These are phyloP conservation scores for Olyra latifolia DNA, from an alignment of 176 grass and related monocot genomes.

Conservation along the genomic window DNA sequence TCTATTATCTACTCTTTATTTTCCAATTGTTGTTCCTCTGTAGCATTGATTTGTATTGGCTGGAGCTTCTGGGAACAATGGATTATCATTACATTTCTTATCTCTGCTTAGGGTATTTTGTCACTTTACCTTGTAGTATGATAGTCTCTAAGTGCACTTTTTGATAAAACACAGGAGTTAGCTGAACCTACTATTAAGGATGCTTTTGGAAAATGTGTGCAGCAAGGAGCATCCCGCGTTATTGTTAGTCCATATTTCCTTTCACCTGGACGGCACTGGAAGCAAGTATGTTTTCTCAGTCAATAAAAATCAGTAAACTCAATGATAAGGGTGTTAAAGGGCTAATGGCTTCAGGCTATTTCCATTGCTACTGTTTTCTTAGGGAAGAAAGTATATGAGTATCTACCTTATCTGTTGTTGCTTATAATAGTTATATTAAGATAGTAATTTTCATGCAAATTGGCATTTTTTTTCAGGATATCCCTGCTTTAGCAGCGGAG, in stretches of 20 bases:
- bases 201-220: slow-evolving; percentile 81
- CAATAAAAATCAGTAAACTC: background rate
- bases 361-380: slow-evolving; percentile 1
- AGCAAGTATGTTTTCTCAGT: slow-evolving; percentile 46
- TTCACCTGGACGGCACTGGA: slow-evolving; percentile 88
- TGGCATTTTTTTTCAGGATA: slow-evolving; percentile 60
- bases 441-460: background rate
- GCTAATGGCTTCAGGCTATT: background rate
- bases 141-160: background rate
- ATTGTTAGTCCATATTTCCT: slow-evolving; percentile 94
- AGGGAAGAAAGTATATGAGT: background rate
- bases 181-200: slow-evolving; percentile 77
- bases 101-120: background rate
- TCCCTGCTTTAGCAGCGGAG: slow-evolving; percentile 71
- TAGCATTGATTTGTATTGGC: background rate
- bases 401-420: background rate
- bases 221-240: slow-evolving; percentile 67
- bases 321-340: background rate
- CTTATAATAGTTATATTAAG: background rate
- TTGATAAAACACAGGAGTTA: slow-evolving; percentile 66
- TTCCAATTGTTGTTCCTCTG: background rate
- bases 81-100: background rate
- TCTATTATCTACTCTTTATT: background rate
- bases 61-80: background rate
- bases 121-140: background rate